Evolutionary conservation across 23 red algal genomes (phyloP).

Genomic region (Pyropia yezoensis): DNA sequence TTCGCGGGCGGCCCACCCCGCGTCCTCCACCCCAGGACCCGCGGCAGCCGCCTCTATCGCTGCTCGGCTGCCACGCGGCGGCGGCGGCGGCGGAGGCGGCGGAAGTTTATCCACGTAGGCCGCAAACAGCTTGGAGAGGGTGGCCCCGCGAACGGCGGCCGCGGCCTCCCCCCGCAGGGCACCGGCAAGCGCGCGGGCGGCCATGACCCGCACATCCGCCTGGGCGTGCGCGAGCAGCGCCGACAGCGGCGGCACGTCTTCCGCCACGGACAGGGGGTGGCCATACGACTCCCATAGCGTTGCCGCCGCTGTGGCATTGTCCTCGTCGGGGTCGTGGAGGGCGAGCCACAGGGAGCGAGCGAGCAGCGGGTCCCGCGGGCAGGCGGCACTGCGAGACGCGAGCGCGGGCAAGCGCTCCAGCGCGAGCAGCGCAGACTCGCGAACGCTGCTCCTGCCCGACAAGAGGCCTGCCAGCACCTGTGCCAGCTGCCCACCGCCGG

Average conservation of each 20-base stretch:
- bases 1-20: conserved; percentile 44
- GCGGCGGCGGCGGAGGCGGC: background rate
- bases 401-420: conserved; percentile 38
- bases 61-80: conserved; percentile 13
- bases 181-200: conserved; percentile 44
- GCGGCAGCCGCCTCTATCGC: conserved; percentile 4
- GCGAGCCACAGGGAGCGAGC: conserved; percentile 60
- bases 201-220: conserved; percentile 45
- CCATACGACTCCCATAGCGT: conserved; percentile 63
- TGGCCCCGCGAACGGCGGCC: conserved; percentile 15
- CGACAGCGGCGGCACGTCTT: conserved; percentile 22
- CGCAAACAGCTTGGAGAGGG: conserved; percentile 41
- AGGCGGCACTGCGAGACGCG: conserved; percentile 14
- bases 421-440: conserved; percentile 51
- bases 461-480: conserved; percentile 58
- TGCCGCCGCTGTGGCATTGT: conserved; percentile 26
- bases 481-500: background rate
- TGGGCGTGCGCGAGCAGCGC: conserved; percentile 30
- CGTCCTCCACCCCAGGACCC: conserved; percentile 6
- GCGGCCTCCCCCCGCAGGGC: conserved; percentile 29
- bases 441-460: conserved; percentile 74
- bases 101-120: conserved; percentile 36
- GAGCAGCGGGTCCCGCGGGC: conserved; percentile 32
- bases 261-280: conserved; percentile 30
- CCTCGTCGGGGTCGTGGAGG: conserved; percentile 56